These are phyloP conservation scores for Wickerhamomyces pijperi DNA, from an alignment of 805 yeast genomes.

Conservation along the genomic window DNA sequence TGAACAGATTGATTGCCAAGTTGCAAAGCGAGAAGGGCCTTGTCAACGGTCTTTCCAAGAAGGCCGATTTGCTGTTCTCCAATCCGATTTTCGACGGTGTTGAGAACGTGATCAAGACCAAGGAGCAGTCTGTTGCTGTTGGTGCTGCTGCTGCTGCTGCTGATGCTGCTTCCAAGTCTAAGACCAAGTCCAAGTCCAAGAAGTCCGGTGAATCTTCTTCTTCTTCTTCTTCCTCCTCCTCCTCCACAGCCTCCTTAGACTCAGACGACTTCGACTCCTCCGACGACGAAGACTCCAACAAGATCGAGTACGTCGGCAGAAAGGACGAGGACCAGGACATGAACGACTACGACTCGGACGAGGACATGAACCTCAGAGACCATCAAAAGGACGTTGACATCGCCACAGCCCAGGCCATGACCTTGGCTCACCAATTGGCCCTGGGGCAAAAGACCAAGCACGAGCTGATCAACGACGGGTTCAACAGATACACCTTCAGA, in stretches of 20 bases:
- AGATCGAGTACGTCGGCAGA: constrained; percentile 38
- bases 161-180: constrained; percentile 9
- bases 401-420: constrained; percentile 95
- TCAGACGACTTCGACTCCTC: constrained; percentile 12
- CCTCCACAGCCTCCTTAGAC: constrained; percentile 16
- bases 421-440: constrained; percentile 92
- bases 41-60: constrained; percentile 23
- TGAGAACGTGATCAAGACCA: constrained; percentile 22
- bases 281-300: constrained; percentile 18
- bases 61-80: constrained; percentile 35
- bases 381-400: constrained; percentile 64
- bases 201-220: constrained; percentile 5
- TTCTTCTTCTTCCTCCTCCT: no score
- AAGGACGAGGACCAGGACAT: constrained; percentile 24
- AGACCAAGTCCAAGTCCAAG: constrained; percentile 1
- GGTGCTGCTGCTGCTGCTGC: constrained; percentile 8
- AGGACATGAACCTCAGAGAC: constrained; percentile 33
- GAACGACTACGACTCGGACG: constrained; percentile 40
- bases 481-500: constrained; percentile 83
- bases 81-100: constrained; percentile 44
- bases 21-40: constrained; percentile 31
- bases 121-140: constrained; percentile 1
- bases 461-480: constrained; percentile 86
- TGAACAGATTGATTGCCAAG: constrained; percentile 46
- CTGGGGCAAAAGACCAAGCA: constrained; percentile 76